phyloP scores from a whole-genome alignment of 192 early-diverging fungal genomes.

The Backusella parvicylindrica region DNA sequence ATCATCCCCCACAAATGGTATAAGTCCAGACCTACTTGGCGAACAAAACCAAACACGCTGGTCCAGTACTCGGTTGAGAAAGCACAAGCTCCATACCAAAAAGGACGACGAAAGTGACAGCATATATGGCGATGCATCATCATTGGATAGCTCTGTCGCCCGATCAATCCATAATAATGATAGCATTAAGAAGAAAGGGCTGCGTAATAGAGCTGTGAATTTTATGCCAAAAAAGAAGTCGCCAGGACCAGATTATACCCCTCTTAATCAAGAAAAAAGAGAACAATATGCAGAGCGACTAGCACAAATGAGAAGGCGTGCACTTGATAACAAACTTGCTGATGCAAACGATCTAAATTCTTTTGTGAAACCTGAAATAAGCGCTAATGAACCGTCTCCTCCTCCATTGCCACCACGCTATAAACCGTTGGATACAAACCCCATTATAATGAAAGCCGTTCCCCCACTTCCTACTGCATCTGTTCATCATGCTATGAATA shows the following conservation, averaged over 20 bases:
- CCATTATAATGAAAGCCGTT: not conserved
- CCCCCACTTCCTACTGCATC: not conserved
- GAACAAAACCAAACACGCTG: not conserved
- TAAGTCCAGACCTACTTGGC: not conserved
- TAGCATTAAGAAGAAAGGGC: not conserved
- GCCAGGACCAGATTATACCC: not conserved
- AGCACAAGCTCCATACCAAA: not conserved
- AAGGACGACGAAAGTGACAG: not conserved
- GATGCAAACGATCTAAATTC: not conserved
- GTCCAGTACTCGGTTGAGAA: not conserved
- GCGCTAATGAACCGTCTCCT: not conserved
- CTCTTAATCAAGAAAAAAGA: not conserved
- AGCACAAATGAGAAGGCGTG: not conserved
- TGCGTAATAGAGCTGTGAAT: not conserved
- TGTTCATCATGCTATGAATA: not conserved
- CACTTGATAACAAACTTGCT: not conserved
- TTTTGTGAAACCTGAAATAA: not conserved
- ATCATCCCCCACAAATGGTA: not conserved
- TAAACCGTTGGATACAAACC: not conserved
- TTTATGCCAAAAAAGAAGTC: not conserved
- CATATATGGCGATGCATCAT: not conserved
- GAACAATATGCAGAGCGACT: not conserved
- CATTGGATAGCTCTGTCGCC: not conserved
- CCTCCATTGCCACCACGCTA: not conserved
- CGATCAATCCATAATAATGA: not conserved